Conservation (phyloP, 805 yeast genomes). For the Starmerella roubikii region DNA sequence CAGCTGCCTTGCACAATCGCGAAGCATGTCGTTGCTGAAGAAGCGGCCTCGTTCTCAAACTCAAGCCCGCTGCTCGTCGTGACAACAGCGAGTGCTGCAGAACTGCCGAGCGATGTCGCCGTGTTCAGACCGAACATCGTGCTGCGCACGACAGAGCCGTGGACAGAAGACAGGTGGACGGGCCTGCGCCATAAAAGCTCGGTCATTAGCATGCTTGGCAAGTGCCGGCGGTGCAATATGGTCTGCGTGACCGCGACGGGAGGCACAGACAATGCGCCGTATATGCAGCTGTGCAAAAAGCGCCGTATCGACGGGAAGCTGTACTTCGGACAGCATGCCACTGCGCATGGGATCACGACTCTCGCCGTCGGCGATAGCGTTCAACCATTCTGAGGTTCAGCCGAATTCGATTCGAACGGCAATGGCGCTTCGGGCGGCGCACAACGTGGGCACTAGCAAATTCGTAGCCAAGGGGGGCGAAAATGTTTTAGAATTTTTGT, state of each 20-base stretch:
- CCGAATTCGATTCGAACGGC: no score
- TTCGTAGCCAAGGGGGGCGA: no score
- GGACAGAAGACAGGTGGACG: slow-evolving; percentile 32
- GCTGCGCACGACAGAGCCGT: slow-evolving; percentile 23
- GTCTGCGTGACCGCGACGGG: slow-evolving; percentile 32
- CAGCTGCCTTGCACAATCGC: slow-evolving; percentile 31
- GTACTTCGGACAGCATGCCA: slow-evolving; percentile 28
- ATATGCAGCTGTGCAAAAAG: slow-evolving; percentile 25
- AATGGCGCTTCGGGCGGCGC: no score
- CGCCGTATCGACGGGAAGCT: slow-evolving; percentile 30
- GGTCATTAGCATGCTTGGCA: slow-evolving; percentile 18
- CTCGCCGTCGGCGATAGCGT: neutral
- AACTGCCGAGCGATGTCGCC: slow-evolving; percentile 9
- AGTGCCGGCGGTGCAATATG: slow-evolving; percentile 35
- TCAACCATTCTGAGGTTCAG: neutral
- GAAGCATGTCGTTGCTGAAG: slow-evolving; percentile 1
- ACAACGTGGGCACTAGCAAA: no score
- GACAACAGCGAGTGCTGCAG: slow-evolving; percentile 24
- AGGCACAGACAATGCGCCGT: slow-evolving; percentile 25
- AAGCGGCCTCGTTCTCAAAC: slow-evolving; percentile 24
- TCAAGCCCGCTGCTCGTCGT: slow-evolving; percentile 32
- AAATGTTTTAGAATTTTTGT: no score
- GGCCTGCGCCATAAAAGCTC: slow-evolving; percentile 7
- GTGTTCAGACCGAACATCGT: slow-evolving; percentile 32
- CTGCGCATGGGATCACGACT: neutral